Evolutionary conservation across 371 early-diverging fungal species (phyloP).

Genomic region (Haplosporangium sp.): DNA sequence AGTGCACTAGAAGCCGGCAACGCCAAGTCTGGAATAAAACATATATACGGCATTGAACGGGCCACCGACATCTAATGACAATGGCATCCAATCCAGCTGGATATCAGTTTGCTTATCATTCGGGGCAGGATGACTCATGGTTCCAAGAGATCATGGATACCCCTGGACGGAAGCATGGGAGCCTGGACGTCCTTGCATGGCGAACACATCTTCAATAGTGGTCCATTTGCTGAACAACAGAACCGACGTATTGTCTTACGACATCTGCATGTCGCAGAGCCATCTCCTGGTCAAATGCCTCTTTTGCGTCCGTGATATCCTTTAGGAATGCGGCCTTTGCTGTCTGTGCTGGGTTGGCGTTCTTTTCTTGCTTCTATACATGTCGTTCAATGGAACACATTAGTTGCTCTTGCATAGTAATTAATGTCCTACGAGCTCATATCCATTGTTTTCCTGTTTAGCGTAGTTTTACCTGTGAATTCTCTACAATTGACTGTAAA

Average conservation of each 20-base stretch:
- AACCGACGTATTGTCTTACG: constrained; percentile 49
- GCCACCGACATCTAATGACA: too few species aligned
- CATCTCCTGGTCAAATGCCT: constrained; percentile 56
- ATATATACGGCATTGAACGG: too few species aligned
- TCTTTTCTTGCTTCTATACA: constrained; percentile 9
- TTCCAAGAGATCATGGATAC: too few species aligned
- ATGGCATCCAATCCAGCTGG: too few species aligned
- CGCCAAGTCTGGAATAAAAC: constrained; percentile 5
- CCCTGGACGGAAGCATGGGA: too few species aligned
- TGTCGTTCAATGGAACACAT: too few species aligned
- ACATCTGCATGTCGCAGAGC: constrained; percentile 47
- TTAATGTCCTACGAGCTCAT: too few species aligned
- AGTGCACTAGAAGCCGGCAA: constrained; percentile 23
- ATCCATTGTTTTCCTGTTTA: too few species aligned
- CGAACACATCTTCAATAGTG: too few species aligned
- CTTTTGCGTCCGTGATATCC: constrained; percentile 39
- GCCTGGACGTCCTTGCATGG: too few species aligned
- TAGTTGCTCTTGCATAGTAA: too few species aligned
- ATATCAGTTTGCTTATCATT: too few species aligned
- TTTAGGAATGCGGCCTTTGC: constrained; percentile 40
- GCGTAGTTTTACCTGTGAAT: constrained; percentile 7
- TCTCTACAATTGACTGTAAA: constrained; percentile 15
- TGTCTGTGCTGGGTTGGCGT: constrained; percentile 17
- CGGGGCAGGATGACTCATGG: background rate
- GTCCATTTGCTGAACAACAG: constrained; percentile 40